Percentiles rank a stretch among this genome's conserved stretches.
These are phyloP conservation scores for Cytospora chrysosperma DNA, from an alignment of 2,329 filamentous ascomycete genomes.

Conservation along the genomic window DNA sequence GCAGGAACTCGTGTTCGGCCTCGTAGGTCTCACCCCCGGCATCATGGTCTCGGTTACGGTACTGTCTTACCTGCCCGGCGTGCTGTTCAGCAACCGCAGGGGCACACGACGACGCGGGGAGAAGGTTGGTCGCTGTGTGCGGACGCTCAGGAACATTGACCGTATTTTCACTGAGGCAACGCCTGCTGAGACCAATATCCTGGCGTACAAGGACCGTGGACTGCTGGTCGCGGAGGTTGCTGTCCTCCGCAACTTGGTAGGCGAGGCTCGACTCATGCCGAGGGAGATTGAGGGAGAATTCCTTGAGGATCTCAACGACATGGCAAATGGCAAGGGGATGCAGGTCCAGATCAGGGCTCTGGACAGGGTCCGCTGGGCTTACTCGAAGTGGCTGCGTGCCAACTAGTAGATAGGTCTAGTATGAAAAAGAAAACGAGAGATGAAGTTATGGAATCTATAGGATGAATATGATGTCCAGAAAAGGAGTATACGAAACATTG, in stretches of 20 bases:
- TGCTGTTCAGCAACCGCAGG: conserved; percentile 70
- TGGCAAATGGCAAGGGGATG: conserved; percentile 80
- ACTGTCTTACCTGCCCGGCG: conserved; percentile 66
- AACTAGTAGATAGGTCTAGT: conserved; percentile 7
- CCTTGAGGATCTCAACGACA: conserved; percentile 79
- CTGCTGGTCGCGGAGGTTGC: conserved; percentile 88
- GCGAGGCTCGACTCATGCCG: conserved; percentile 59
- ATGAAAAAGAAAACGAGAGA: not conserved
- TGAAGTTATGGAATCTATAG: not conserved
- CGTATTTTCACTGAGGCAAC: conserved; percentile 69
- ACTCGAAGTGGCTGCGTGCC: conserved; percentile 67
- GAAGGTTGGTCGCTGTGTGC: conserved; percentile 68
- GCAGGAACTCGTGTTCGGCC: conserved; percentile 97
- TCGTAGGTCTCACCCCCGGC: conserved; percentile 89
- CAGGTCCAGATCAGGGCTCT: conserved; percentile 76
- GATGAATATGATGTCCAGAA: not conserved
- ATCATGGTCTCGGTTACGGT: conserved; percentile 81
- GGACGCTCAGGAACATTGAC: conserved; percentile 84
- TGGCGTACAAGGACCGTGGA: conserved; percentile 91
- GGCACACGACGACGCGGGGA: conserved; percentile 61
- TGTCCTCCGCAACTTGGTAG: conserved; percentile 69
- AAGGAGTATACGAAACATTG: not conserved
- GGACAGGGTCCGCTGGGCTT: conserved; percentile 86
- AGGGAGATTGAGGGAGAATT: conserved; percentile 79
- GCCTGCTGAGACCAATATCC: conserved; percentile 65